Base-by-base conservation (phyloP, 2,329 filamentous ascomycete species). In the Corniculantispora saksenae region DNA sequence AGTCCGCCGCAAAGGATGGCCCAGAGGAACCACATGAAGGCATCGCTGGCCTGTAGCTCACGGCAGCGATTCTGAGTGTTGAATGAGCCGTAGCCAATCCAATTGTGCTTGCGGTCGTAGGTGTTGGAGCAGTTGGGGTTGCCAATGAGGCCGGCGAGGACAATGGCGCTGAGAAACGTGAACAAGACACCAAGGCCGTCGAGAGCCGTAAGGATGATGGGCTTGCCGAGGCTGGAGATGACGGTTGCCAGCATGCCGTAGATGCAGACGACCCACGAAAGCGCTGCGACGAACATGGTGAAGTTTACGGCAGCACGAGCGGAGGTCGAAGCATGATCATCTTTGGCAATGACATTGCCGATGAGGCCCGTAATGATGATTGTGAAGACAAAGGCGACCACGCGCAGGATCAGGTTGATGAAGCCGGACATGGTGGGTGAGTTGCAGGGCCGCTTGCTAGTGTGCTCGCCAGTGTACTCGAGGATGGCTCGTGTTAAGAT, bases 11-110 rank as follows among this genome's bases (percentile, higher is more conserved):
- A 78, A 72, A 89, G 91, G 29, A 84, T 81, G 47, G 80, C 83
- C 75, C 89, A 92, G 57, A 92, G 84, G 79, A 94, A 93, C 90
- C 90, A 94, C 78, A 92, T 83, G 80, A 94, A 94, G 45, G 86
- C 90, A 40, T 86, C 87, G 67, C 86, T 85, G 45, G 91, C 91
- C 80, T 94, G 91, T 19, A 92, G 85, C 78, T 92, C 87, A 68
- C 86, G 88, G 79, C 91, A 94, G 69, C 90, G 85, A 80, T 89
- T 87, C 74, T 81, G 76, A 66, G 83, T 80, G 76, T 89, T 74
- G 67, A 69, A 66, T 54, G 87, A 88, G 65, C 89, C 89, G 74
- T 84, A 90, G 29, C 83, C 89, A 73, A 91, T 86, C 78, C 82
- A 84, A 76, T 84, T 83, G 71, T 70, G 50, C 35, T 75, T 71